Percentiles rank a stretch among this genome's conserved stretches.
These are phyloP conservation scores for Hapsidospora chrysogenum DNA, from an alignment of 495 filamentous ascomycete species.

Conservation along the genomic window DNA sequence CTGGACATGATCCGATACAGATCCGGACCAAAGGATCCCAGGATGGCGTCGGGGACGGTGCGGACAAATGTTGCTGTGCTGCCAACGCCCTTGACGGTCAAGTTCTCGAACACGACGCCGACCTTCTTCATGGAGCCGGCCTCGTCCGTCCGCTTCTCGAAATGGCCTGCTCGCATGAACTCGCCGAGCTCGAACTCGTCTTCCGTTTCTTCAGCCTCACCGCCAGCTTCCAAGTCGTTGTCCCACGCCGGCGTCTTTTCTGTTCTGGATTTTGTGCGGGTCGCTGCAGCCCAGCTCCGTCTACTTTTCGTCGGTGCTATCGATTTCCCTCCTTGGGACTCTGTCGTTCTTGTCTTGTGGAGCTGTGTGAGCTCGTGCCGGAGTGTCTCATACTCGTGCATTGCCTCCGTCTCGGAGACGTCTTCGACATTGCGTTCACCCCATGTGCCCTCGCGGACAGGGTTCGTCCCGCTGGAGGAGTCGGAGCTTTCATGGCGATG, in stretches of 20 bases:
- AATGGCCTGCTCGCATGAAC: constrained; percentile 65
- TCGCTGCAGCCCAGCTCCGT: constrained; percentile 2
- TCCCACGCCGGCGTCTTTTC: constrained; percentile 6
- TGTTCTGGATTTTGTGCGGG: no score
- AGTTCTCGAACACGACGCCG: constrained; percentile 66
- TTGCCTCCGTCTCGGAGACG: constrained; percentile 43
- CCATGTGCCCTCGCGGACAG: constrained; percentile 60
- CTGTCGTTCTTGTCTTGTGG: constrained; percentile 33
- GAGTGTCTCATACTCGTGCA: constrained; percentile 57
- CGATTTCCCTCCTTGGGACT: constrained; percentile 10
- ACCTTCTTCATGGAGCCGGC: constrained; percentile 62
- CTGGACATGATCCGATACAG: constrained; percentile 49
- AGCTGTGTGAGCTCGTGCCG: constrained; percentile 45
- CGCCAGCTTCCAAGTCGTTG: constrained; percentile 14
- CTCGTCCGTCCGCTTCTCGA: constrained; percentile 56
- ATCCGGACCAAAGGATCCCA: constrained; percentile 78
- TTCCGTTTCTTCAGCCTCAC: constrained; percentile 11
- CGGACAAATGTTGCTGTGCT: constrained; percentile 51
- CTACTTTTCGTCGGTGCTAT: background rate
- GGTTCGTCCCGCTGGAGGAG: no score
- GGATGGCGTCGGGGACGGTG: constrained; percentile 58
- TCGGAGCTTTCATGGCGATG: no score
- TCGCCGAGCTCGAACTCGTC: constrained; percentile 52
- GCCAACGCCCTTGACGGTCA: constrained; percentile 59
- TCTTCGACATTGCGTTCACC: constrained; percentile 54